Evolutionary conservation across 73 alveolate species (phyloP).

Genomic region (Tetrahymena thermophila): DNA sequence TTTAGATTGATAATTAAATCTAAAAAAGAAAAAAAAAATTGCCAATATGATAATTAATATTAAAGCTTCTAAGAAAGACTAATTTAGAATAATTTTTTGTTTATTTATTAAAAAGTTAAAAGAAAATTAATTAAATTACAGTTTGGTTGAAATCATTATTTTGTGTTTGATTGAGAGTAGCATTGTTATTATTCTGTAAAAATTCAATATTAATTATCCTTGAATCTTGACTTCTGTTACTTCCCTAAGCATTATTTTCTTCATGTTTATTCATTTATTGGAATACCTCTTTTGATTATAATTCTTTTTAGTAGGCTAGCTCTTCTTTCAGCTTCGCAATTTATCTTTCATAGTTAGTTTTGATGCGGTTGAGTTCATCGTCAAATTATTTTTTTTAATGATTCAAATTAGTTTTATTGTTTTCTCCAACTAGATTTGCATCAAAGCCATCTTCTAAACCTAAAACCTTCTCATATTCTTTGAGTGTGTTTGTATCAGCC

Average conservation of each 20-base stretch:
- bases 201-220: neutral
- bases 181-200: neutral
- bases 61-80: no score
- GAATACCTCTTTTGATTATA: neutral
- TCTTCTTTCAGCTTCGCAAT: neutral
- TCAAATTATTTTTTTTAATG: neutral
- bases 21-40: no score
- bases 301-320: neutral
- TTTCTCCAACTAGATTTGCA: neutral
- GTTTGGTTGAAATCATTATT: neutral
- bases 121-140: neutral
- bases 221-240: neutral
- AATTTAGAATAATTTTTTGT: no score
- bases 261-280: neutral
- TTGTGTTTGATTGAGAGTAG: neutral
- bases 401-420: neutral
- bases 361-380: neutral
- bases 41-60: no score
- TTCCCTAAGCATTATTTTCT: neutral
- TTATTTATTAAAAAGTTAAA: no score
- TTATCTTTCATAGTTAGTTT: neutral
- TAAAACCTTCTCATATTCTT: neutral
- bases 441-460: neutral
- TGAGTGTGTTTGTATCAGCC: neutral
- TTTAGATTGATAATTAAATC: no score